Percentiles rank a stretch among this genome's conserved stretches.
Conservation (phyloP, 768 basidiomycete genomes). For the Phaffia tasmanica region DNA sequence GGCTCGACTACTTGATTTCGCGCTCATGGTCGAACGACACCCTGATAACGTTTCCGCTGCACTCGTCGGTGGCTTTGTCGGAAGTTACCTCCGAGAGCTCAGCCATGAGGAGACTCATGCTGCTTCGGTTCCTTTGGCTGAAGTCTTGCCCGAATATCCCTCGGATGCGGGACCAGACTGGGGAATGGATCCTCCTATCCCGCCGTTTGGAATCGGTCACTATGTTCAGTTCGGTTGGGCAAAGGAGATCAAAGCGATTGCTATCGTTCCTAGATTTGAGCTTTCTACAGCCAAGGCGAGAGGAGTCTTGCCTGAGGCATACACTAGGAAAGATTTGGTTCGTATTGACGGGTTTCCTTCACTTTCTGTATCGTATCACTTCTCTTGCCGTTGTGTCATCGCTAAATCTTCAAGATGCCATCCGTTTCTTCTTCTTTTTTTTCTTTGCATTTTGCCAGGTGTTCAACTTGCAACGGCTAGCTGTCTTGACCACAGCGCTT, state of each 20-base stretch:
- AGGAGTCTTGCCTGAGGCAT: constrained; percentile 68
- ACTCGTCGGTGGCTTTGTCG: constrained; percentile 91
- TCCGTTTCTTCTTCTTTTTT: neutral
- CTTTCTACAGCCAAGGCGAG: constrained; percentile 90
- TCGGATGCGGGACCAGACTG: constrained; percentile 81
- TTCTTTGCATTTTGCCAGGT: constrained; percentile 56
- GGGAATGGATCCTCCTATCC: constrained; percentile 76
- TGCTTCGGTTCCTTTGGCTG: constrained; percentile 81
- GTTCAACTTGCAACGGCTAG: constrained; percentile 92
- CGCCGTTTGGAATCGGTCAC: constrained; percentile 85
- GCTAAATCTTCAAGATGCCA: neutral
- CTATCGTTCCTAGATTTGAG: constrained; percentile 90
- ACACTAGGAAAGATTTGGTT: constrained; percentile 84
- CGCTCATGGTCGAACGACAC: constrained; percentile 97
- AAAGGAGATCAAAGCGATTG: constrained; percentile 72
- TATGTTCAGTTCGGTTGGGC: constrained; percentile 84
- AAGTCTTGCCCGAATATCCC: constrained; percentile 93
- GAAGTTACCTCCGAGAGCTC: constrained; percentile 85
- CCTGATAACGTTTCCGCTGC: constrained; percentile 99
- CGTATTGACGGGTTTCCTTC: constrained; percentile 34
- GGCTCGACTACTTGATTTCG: constrained; percentile 78
- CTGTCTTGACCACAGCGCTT: constrained; percentile 89
- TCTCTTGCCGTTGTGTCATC: neutral
- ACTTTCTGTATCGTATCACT: neutral
- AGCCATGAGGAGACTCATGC: constrained; percentile 68